These are phyloP conservation scores for Pyrenophora teres DNA, from an alignment of 2,329 filamentous ascomycete genomes.

Conservation along the genomic window DNA sequence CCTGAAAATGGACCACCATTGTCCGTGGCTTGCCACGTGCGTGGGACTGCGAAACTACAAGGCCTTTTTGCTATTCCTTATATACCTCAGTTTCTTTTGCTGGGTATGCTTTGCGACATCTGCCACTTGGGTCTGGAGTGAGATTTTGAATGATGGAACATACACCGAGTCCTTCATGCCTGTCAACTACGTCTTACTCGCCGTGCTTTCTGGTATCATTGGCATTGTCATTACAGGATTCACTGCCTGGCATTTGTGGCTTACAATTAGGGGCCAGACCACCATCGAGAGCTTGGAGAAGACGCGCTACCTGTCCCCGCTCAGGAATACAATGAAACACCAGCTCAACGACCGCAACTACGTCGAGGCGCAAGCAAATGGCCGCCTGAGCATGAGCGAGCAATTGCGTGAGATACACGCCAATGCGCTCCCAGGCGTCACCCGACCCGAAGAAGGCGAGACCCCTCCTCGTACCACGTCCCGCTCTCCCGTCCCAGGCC, in stretches of 20 bases:
- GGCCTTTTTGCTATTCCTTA: constrained; percentile 86
- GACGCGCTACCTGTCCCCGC: constrained; percentile 85
- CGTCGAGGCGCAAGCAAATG: constrained; percentile 49
- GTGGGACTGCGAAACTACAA: constrained; percentile 96
- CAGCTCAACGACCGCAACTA: constrained; percentile 58
- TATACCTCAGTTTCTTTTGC: constrained; percentile 87
- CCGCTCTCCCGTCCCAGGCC: constrained; percentile 39
- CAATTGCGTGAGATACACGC: constrained; percentile 81
- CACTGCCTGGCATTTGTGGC: constrained; percentile 86
- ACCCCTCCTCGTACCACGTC: constrained; percentile 53
- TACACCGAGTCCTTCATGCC: constrained; percentile 80
- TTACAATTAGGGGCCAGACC: constrained; percentile 79
- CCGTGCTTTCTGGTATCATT: constrained; percentile 87
- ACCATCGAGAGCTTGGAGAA: constrained; percentile 97
- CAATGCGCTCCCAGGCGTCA: constrained; percentile 79
- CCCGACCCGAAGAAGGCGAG: constrained; percentile 81
- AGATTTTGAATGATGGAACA: constrained; percentile 72
- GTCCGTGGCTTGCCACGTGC: constrained; percentile 95
- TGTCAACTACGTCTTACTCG: constrained; percentile 87
- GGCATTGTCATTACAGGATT: constrained; percentile 87
- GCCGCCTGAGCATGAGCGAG: constrained; percentile 58
- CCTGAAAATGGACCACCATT: constrained; percentile 99
- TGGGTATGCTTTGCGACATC: constrained; percentile 79
- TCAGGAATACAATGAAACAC: constrained; percentile 72
- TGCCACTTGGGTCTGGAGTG: constrained; percentile 80